Evolutionary conservation across 108 stramenopile genomes (phyloP).

Genomic region (Pseudonitzschia multiseries): DNA sequence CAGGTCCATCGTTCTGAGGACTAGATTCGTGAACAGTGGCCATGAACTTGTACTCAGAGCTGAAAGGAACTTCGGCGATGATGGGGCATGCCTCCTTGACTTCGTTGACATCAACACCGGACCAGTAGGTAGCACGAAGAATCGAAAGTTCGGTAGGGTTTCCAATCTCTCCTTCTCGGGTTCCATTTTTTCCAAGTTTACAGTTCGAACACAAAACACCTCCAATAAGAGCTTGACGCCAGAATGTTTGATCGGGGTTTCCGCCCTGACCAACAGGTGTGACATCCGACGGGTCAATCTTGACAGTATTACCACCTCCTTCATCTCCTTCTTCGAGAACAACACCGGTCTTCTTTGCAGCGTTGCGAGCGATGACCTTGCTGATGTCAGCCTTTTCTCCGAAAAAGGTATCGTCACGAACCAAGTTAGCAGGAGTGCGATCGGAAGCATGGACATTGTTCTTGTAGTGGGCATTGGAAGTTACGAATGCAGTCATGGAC

Average conservation of each 20-base stretch:
- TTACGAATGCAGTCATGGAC: conserved; percentile 80
- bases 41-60: conserved; percentile 89
- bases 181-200: conserved; percentile 69
- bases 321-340: conserved; percentile 14
- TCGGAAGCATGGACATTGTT: conserved; percentile 59
- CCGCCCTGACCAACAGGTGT: conserved; percentile 60
- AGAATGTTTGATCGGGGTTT: conserved; percentile 49
- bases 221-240: conserved; percentile 61
- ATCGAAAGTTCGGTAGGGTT: conserved; percentile 88
- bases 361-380: conserved; percentile 34
- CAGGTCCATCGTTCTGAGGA: conserved; percentile 52
- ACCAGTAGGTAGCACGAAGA: conserved; percentile 76
- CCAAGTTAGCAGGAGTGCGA: conserved; percentile 57
- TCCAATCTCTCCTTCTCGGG: conserved; percentile 80
- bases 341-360: conserved; percentile 37
- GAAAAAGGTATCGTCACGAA: conserved; percentile 68
- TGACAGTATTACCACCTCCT: conserved; percentile 11
- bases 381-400: conserved; percentile 49
- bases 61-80: conserved; percentile 81
- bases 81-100: conserved; percentile 59
- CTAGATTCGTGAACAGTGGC: conserved; percentile 66
- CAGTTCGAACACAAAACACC: conserved; percentile 81
- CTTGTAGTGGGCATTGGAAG: conserved; percentile 78
- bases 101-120: conserved; percentile 64
- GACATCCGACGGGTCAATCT: conserved; percentile 34